Conservation (phyloP, 169 alveolate species). For the Babesia ovata region DNA sequence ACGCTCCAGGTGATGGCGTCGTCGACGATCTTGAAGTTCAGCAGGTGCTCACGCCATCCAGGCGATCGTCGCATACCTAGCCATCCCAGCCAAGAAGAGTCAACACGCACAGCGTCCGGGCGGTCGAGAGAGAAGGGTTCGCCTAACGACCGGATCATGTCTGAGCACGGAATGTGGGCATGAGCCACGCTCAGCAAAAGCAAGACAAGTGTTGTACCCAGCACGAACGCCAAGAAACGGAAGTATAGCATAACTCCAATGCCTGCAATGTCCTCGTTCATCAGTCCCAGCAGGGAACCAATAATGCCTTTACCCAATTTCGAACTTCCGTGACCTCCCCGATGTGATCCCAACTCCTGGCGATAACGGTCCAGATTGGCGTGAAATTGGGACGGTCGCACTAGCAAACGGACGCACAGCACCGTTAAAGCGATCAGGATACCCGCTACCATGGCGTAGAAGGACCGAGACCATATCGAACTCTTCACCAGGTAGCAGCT, state of each 20-base stretch:
- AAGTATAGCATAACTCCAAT: constrained; percentile 72
- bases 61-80: not conserved
- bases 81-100: not conserved
- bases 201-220: constrained; percentile 12
- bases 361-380: constrained; percentile 33
- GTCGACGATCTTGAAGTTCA: constrained; percentile 63
- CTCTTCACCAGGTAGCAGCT: constrained; percentile 61
- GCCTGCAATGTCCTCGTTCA: constrained; percentile 65
- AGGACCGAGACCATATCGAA: constrained; percentile 50
- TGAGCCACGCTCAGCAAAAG: constrained; percentile 44
- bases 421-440: constrained; percentile 4
- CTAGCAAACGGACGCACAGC: constrained; percentile 18
- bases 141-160: constrained; percentile 51
- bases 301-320: constrained; percentile 18
- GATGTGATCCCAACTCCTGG: constrained; percentile 45
- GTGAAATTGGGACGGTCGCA: constrained; percentile 31
- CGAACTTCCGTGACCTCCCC: constrained; percentile 34
- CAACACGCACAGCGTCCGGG: constrained; percentile 5
- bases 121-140: constrained; percentile 46
- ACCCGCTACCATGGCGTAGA: constrained; percentile 31
- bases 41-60: constrained; percentile 25
- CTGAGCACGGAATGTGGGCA: constrained; percentile 62
- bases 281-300: constrained; percentile 28
- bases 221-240: constrained; percentile 41
- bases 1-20: constrained; percentile 69